phyloP scores from a whole-genome alignment of 805 yeast genomes.

The Komagataella populi region DNA sequence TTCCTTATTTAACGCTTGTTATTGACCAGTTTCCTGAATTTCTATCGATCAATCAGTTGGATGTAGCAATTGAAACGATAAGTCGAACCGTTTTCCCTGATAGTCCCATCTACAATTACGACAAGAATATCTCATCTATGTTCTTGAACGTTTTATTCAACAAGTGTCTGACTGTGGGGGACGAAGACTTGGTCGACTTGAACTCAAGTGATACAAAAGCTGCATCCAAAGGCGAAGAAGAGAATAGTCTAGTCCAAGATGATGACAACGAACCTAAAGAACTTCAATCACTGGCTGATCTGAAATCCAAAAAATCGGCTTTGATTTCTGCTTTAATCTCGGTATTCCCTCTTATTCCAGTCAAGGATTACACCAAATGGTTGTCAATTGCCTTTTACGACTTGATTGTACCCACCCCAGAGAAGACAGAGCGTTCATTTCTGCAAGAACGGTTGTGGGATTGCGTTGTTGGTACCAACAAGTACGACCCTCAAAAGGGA shows the following conservation, averaged over 20 bases:
- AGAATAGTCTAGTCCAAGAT: background rate
- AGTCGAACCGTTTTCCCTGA: constrained; percentile 29
- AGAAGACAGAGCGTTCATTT: constrained; percentile 20
- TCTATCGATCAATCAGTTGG: constrained; percentile 40
- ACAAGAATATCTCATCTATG: constrained; percentile 15
- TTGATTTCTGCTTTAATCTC: constrained; percentile 31
- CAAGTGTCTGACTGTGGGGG: constrained; percentile 17
- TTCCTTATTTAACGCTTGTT: constrained; percentile 31
- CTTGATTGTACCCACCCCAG: constrained; percentile 13
- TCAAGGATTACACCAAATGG: constrained; percentile 29
- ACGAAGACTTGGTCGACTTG: background rate
- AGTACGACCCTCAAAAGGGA: constrained; percentile 41
- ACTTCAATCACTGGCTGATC: constrained; percentile 12
- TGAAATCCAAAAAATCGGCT: constrained; percentile 30
- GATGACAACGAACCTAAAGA: constrained; percentile 3
- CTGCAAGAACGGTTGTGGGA: constrained; percentile 35
- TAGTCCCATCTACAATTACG: constrained; percentile 15
- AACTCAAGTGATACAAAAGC: background rate
- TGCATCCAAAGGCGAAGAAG: background rate
- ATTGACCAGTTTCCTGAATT: constrained; percentile 41
- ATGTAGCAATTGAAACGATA: constrained; percentile 42
- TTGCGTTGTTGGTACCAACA: constrained; percentile 32
- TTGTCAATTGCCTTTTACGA: constrained; percentile 25
- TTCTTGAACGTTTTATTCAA: constrained; percentile 28
- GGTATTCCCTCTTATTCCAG: constrained; percentile 38